Evolutionary conservation across 2,329 filamentous ascomycete genomes (phyloP).

Genomic region (Colletotrichum eremochloae): DNA sequence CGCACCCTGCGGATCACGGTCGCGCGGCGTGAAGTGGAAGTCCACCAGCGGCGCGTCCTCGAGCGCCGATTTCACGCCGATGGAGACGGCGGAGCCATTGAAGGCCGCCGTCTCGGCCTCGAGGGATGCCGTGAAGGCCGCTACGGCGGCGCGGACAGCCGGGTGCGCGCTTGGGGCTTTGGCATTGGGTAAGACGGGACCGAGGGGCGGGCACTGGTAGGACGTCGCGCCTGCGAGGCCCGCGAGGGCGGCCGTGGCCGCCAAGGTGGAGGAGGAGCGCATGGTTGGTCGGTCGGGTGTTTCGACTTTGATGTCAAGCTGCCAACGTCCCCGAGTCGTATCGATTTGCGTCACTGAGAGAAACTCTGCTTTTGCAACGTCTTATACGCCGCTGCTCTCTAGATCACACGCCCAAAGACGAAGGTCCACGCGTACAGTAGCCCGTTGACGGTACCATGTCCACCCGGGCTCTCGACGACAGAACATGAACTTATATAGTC

Average conservation of each 20-base stretch:
- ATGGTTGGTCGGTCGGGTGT: neutral
- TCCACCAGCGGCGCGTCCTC: slow-evolving; percentile 47
- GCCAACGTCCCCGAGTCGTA: neutral
- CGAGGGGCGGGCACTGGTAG: slow-evolving; percentile 38
- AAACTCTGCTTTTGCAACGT: neutral
- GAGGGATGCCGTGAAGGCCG: slow-evolving; percentile 28
- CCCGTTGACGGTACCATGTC: neutral
- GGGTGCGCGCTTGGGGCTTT: slow-evolving; percentile 35
- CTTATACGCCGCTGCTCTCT: neutral
- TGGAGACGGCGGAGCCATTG: slow-evolving; percentile 47
- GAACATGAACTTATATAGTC: neutral
- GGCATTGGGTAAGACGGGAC: slow-evolving; percentile 36
- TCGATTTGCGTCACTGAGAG: neutral
- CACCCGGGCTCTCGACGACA: neutral
- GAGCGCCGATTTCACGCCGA: slow-evolving; percentile 46
- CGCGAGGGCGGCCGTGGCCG: neutral
- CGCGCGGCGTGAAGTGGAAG: slow-evolving; percentile 46
- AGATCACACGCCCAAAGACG: neutral
- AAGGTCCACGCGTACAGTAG: neutral
- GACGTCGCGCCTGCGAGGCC: slow-evolving; percentile 13
- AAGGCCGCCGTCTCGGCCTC: slow-evolving; percentile 30
- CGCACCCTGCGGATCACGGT: slow-evolving; percentile 44
- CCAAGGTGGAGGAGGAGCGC: slow-evolving; percentile 8
- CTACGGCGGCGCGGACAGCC: slow-evolving; percentile 29
- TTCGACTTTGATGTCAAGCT: neutral